Percentiles rank a stretch among this genome's conserved stretches.
Conservation (phyloP, 495 filamentous ascomycete species). For the Cercophora newfieldiana region DNA sequence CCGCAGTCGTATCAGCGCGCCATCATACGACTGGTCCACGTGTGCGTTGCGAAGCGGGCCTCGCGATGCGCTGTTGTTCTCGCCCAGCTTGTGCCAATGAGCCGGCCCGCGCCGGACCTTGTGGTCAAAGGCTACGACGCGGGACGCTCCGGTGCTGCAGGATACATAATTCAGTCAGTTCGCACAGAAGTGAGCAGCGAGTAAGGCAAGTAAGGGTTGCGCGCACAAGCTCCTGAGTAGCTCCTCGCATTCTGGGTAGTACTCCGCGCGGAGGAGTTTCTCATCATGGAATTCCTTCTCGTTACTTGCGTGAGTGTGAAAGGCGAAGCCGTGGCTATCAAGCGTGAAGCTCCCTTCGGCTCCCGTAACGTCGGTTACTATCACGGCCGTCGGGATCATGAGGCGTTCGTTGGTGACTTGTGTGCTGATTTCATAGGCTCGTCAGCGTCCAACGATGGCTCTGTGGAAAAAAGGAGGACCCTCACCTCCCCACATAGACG, state of each 20-base stretch:
- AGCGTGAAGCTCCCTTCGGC: conserved; percentile 35
- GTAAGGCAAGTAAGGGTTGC: background rate
- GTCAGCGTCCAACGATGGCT: background rate
- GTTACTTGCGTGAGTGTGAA: conserved; percentile 24
- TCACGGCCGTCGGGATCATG: conserved; percentile 36
- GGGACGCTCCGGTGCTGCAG: conserved; percentile 61
- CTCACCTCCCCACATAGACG: conserved; percentile 47
- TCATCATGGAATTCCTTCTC: conserved; percentile 29
- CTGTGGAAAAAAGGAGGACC: background rate
- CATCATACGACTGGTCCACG: conserved; percentile 69
- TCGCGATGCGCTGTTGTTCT: conserved; percentile 41
- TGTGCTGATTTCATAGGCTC: background rate
- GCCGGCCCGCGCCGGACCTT: conserved; percentile 61
- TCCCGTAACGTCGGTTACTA: conserved; percentile 41
- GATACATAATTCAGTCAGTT: background rate
- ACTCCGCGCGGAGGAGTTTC: conserved; percentile 52
- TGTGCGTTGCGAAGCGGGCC: conserved; percentile 67
- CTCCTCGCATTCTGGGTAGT: conserved; percentile 63
- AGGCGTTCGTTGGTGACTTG: conserved; percentile 47
- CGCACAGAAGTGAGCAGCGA: background rate
- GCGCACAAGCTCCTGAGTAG: conserved; percentile 59
- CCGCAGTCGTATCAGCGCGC: conserved; percentile 54
- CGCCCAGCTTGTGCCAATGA: conserved; percentile 37
- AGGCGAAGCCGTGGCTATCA: conserved; percentile 43
- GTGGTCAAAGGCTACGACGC: conserved; percentile 69